Conservation (phyloP, 208 protist species). For the Leishmania martiniquensis region DNA sequence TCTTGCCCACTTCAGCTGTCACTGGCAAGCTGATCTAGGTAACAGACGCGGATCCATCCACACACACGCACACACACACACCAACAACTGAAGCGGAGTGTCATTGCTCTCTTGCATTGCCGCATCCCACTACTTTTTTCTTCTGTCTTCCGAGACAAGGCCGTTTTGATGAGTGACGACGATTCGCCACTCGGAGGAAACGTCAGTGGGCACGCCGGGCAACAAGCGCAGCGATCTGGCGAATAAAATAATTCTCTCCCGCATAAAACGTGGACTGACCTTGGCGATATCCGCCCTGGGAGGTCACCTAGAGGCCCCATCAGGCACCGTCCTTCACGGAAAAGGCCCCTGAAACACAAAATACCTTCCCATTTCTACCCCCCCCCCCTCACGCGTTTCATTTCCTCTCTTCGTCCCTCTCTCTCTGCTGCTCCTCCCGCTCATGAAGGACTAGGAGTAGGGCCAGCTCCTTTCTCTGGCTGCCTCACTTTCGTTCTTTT, state of each 20-base stretch:
- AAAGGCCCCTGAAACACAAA: not conserved
- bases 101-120: not conserved
- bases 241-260: too few relatives aligned
- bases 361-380: not conserved
- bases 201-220: not conserved
- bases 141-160: not conserved
- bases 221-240: not conserved
- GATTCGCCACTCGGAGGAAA: not conserved
- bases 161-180: not conserved
- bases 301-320: not conserved
- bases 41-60: not conserved
- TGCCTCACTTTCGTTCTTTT: not conserved
- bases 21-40: not conserved
- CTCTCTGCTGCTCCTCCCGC: not conserved
- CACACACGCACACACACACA: not conserved
- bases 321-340: not conserved
- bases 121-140: too few relatives aligned
- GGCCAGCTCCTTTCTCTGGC: too few relatives aligned
- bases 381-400: not conserved
- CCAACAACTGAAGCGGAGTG: too few relatives aligned
- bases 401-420: not conserved
- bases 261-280: not conserved
- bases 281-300: not conserved
- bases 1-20: not conserved
- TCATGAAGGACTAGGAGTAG: not conserved